Evolutionary conservation across 2,329 filamentous ascomycete species (phyloP).

Genomic region (Diaporthe citriasiana): DNA sequence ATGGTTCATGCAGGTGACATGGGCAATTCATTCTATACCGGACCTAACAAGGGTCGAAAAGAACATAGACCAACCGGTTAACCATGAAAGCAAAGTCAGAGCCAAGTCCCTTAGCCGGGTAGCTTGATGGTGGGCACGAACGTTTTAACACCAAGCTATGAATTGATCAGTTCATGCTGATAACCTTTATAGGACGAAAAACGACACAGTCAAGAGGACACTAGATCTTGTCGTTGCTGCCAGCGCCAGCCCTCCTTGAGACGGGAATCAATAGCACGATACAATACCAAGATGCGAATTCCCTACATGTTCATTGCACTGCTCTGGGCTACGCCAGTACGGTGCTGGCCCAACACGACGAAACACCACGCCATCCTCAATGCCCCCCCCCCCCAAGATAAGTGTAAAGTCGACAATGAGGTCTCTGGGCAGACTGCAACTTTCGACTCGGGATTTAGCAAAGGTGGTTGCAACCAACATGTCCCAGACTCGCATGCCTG

Average conservation of each 20-base stretch:
- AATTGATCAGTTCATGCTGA: background rate
- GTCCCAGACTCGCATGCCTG: background rate
- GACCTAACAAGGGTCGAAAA: background rate
- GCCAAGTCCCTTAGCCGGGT: background rate
- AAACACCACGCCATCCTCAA: background rate
- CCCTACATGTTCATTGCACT: background rate
- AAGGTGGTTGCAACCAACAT: background rate
- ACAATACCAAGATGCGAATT: background rate
- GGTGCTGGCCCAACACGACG: background rate
- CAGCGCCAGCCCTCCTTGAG: background rate
- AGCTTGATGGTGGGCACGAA: background rate
- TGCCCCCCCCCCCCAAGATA: background rate
- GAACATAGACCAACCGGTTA: background rate
- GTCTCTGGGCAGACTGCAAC: background rate
- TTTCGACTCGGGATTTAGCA: background rate
- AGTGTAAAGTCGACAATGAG: too few relatives aligned
- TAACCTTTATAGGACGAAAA: background rate
- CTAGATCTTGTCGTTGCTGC: too few relatives aligned
- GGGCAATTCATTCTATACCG: background rate
- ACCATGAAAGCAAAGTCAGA: background rate
- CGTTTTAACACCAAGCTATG: too few relatives aligned
- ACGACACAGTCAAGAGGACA: too few relatives aligned
- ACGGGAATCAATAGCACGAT: background rate
- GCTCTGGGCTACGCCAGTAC: background rate
- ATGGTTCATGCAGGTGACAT: background rate